Conservation (phyloP, 106 monocot genomes). For the Allium sativum region DNA sequence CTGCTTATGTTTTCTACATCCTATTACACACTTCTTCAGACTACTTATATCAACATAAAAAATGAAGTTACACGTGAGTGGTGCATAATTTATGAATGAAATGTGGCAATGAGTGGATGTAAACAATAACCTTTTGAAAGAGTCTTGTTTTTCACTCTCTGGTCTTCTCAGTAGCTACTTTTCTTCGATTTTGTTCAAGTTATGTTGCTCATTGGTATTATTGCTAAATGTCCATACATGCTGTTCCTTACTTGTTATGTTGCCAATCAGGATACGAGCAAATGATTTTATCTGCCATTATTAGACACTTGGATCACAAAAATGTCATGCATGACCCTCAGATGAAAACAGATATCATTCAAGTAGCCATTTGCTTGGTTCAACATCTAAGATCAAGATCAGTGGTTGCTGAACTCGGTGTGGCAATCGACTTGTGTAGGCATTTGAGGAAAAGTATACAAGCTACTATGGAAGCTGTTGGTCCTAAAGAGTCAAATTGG, state of each 20-base stretch:
- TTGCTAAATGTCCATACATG: not conserved
- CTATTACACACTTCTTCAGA: not conserved
- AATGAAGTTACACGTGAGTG: too few relatives aligned
- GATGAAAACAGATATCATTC: slow-evolving; percentile 68
- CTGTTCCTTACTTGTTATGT: not conserved
- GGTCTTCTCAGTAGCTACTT: not conserved
- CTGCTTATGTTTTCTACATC: too few relatives aligned
- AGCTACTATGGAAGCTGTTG: slow-evolving; percentile 40
- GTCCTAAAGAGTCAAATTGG: slow-evolving; percentile 48
- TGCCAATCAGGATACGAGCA: slow-evolving; percentile 59
- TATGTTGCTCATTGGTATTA: slow-evolving; percentile 1
- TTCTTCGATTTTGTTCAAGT: not conserved
- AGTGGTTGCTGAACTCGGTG: slow-evolving; percentile 60
- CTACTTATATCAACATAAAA: too few relatives aligned
- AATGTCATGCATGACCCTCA: slow-evolving; percentile 61
- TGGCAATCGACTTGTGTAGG: slow-evolving; percentile 62
- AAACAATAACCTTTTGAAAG: not conserved
- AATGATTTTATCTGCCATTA: slow-evolving; percentile 50
- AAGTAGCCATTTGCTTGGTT: slow-evolving; percentile 55
- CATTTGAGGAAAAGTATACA: slow-evolving; percentile 94
- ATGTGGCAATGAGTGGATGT: not conserved
- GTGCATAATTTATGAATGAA: not conserved
- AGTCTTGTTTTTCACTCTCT: not conserved
- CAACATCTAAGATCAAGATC: slow-evolving; percentile 38
- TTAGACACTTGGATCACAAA: slow-evolving; percentile 91